These are phyloP conservation scores for Grosmannia huntii DNA, from an alignment of 2,329 filamentous ascomycete genomes.

Conservation along the genomic window DNA sequence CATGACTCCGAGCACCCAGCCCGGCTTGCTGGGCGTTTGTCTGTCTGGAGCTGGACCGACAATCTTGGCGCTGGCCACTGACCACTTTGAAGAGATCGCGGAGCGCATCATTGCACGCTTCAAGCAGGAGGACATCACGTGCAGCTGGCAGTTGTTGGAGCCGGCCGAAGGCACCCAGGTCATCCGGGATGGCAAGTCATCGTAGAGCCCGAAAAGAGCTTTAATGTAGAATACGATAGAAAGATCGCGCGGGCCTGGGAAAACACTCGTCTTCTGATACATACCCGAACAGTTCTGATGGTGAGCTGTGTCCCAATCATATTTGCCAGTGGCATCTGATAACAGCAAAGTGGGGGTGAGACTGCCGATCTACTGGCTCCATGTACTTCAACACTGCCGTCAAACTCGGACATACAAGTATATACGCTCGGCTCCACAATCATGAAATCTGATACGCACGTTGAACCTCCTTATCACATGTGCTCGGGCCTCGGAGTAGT, in stretches of 20 bases:
- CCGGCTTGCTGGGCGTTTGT: constrained; percentile 85
- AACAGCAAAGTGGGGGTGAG: neutral
- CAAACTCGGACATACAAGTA: neutral
- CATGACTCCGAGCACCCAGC: constrained; percentile 77
- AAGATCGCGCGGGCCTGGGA: neutral
- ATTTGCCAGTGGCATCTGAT: neutral
- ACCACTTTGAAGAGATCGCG: constrained; percentile 81
- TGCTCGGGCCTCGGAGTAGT: no score
- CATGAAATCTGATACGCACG: neutral
- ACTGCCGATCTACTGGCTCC: neutral
- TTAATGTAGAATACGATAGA: neutral
- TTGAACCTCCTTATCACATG: neutral
- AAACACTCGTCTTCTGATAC: neutral
- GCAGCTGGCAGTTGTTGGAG: constrained; percentile 77
- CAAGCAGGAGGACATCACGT: constrained; percentile 58
- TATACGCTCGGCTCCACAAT: neutral
- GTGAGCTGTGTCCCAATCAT: neutral
- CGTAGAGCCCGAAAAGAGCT: neutral
- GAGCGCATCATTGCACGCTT: constrained; percentile 65
- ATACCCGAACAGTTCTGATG: neutral
- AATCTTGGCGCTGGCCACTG: constrained; percentile 82
- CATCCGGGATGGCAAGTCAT: constrained; percentile 14
- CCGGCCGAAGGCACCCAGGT: constrained; percentile 61
- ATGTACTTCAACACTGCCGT: neutral
- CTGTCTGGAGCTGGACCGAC: constrained; percentile 91